Base-by-base conservation (phyloP, 1,284 basidiomycete genomes). In the Irpex sp. region DNA sequence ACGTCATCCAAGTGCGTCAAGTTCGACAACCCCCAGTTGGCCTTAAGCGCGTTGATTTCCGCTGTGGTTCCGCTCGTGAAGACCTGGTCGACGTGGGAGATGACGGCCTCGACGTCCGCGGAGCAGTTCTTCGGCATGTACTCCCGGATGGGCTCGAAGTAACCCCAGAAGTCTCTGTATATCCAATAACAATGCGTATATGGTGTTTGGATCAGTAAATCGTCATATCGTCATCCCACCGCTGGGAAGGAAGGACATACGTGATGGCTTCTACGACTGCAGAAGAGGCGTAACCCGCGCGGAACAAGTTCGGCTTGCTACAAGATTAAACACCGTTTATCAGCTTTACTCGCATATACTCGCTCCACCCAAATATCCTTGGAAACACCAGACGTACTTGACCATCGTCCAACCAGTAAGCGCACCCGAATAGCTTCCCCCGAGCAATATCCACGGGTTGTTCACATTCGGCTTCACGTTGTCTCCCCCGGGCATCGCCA, bases 121-220 rank as follows among this genome's bases (percentile, higher is more conserved):
- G 88, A 90, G 74, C 89, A 92, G 72, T 92, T 91, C 67, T 78
- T 69, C 0, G 89, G 87, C 88, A 91, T 91, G 69, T 85, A 78
- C 65, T 85, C 78, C 8, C 84, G 82, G 65, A 89, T 83, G 15
- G 88, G 88, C 66, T 88, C 87, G 73, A 89, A 91, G 71, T 91
- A 92, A 61, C 77, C 78, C 83, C 88, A 90, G 71, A 83, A 90
- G 69, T 89, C 71, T 11, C 2, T 36, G 7, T 36, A 8, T 36
- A 36, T 36, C 34, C 34, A 7, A 2, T 36, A 7, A 8, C 4
- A n/a, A 48, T 48, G 47, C 2, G 0, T 17, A 13, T 17, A 17
- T 3, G 5, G 6, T 6, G 31, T 6, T 34, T 36, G 7, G 2
- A 2, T 36, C 4, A 36, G 34, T 36, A 36, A 36, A 36, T 36